Percentiles rank a stretch among this genome's conserved stretches.
Evolutionary conservation across 306 rosid species (phyloP).

Genomic region (Lathyrus oleraceus): DNA sequence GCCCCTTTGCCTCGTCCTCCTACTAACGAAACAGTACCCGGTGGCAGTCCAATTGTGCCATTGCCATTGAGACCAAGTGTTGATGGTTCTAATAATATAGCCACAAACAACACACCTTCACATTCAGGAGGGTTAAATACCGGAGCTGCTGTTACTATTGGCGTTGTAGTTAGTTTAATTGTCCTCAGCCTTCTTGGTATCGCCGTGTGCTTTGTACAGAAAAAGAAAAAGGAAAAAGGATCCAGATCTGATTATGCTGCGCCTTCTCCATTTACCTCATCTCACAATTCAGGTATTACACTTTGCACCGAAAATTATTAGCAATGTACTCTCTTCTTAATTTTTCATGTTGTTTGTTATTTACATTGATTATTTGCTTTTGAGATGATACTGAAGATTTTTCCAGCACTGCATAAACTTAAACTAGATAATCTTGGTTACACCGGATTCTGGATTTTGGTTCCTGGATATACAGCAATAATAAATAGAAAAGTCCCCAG

Average conservation of each 20-base stretch:
- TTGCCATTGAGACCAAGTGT: constrained; percentile 46
- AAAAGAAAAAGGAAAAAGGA: constrained; percentile 54
- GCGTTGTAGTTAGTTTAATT: constrained; percentile 58
- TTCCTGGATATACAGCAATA: constrained; percentile 7
- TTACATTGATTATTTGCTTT: background rate
- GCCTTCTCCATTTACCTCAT: constrained; percentile 85
- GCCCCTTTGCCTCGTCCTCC: constrained; percentile 47
- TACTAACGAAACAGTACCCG: constrained; percentile 36
- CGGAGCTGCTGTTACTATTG: constrained; percentile 65
- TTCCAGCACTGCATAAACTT: background rate
- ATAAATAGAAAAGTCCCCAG: constrained; percentile 9
- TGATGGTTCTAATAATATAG: constrained; percentile 33
- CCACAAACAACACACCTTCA: constrained; percentile 34
- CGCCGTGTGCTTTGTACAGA: constrained; percentile 64
- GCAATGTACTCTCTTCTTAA: constrained; percentile 13
- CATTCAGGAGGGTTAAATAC: constrained; percentile 47
- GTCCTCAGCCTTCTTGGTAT: constrained; percentile 68
- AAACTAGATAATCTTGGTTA: constrained; percentile 21
- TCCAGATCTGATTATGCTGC: constrained; percentile 44
- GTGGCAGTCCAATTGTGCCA: constrained; percentile 31
- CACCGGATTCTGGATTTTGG: background rate
- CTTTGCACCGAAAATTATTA: constrained; percentile 17
- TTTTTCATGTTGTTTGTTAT: constrained; percentile 32
- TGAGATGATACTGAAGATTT: constrained; percentile 5
- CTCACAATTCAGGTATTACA: constrained; percentile 88